Evolutionary conservation across 1,284 basidiomycete genomes (phyloP).

Genomic region (Malassezia cuniculi): DNA sequence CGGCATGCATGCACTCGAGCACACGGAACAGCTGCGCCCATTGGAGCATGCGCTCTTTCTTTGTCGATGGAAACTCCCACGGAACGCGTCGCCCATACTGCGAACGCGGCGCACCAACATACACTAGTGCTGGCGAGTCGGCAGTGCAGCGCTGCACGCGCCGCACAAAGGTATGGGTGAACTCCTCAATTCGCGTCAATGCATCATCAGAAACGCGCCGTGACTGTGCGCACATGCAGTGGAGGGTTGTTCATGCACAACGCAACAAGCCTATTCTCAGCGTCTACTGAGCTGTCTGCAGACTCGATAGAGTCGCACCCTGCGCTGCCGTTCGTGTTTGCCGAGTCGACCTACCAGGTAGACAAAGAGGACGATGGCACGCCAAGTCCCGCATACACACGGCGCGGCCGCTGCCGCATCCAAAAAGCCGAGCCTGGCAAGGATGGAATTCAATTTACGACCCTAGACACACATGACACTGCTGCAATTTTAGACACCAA

Average conservation of each 20-base stretch:
- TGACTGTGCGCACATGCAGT: too few species aligned
- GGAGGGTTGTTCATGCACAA: too few species aligned
- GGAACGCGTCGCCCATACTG: background rate
- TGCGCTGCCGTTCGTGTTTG: constrained; percentile 21
- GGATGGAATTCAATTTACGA: background rate
- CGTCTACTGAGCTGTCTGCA: constrained; percentile 33
- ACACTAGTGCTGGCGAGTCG: background rate
- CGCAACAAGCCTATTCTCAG: constrained; percentile 15
- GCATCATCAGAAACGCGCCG: background rate
- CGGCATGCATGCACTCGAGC: constrained; percentile 17
- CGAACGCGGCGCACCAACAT: constrained; percentile 1
- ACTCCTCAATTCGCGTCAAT: background rate
- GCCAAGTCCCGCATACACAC: constrained; percentile 23
- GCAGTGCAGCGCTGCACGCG: background rate
- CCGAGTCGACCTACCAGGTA: constrained; percentile 41
- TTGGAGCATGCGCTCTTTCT: background rate
- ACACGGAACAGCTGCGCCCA: constrained; percentile 17
- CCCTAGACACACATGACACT: constrained; percentile 13
- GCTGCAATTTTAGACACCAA: constrained; percentile 42
- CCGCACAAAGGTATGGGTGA: constrained; percentile 1
- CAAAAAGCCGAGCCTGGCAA: constrained; percentile 5
- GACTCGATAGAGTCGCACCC: constrained; percentile 41
- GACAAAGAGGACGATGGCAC: constrained; percentile 21
- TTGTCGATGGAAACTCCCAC: constrained; percentile 10
- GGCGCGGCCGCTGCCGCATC: constrained; percentile 25